Percentiles rank a stretch among this genome's conserved stretches.
These are phyloP conservation scores for Juglanconis oblonga DNA, from an alignment of 2,329 filamentous ascomycete species.

Conservation along the genomic window DNA sequence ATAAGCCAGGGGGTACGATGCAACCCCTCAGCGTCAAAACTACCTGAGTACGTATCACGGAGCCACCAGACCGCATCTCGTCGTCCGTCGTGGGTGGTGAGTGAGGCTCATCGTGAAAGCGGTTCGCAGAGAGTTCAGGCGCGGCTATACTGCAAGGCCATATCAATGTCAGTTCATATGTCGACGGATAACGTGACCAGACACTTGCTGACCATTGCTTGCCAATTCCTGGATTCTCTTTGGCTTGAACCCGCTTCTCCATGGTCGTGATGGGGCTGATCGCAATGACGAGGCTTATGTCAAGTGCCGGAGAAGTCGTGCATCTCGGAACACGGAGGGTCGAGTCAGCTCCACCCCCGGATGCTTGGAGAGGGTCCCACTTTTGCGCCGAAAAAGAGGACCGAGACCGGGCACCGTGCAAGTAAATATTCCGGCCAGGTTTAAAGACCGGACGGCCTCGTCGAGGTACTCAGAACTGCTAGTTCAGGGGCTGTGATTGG, in stretches of 20 bases:
- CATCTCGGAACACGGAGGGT: constrained; percentile 6
- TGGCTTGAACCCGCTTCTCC: not conserved
- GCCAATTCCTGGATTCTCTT: not conserved
- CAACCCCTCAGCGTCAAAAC: not conserved
- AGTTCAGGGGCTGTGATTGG: too few species aligned
- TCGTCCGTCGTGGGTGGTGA: not conserved
- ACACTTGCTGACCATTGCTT: constrained; percentile 11
- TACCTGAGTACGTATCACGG: not conserved
- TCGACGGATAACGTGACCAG: not conserved
- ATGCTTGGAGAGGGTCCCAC: constrained; percentile 2
- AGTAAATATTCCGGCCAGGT: constrained; percentile 19
- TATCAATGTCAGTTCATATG: not conserved
- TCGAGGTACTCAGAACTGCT: not conserved
- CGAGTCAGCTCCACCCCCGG: constrained; percentile 11
- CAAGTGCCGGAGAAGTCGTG: constrained; percentile 11
- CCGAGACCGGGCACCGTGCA: constrained; percentile 18
- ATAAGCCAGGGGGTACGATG: constrained; percentile 14
- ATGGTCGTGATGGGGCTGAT: not conserved
- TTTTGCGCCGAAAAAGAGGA: constrained; percentile 2
- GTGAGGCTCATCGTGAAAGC: constrained; percentile 3
- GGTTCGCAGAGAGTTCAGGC: not conserved
- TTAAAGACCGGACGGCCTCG: not conserved
- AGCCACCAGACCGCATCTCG: not conserved
- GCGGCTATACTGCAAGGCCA: too few species aligned
- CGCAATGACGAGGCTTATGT: not conserved